Base-by-base conservation (phyloP, 1,139 yeast species). In the Candida tropicalis region DNA sequence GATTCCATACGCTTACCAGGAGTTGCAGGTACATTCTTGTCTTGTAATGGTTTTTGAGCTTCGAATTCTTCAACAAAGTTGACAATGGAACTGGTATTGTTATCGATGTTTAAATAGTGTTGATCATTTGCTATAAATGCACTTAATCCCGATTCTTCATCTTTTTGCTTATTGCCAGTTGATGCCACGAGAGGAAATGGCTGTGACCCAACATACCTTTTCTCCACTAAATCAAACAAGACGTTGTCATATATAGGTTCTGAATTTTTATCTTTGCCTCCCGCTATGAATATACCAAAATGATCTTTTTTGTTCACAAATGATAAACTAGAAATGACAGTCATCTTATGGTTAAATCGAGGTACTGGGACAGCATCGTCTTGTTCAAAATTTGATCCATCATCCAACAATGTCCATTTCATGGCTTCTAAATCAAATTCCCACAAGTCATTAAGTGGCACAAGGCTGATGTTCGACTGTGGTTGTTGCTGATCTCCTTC, bases 381-480 rank as follows among this genome's bases (percentile, higher is more conserved):
- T 1, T 46, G 45, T 20, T 58, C 55, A 44, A 50, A 54, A 31
- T 54, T 57, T 12, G 48, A 15, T 2, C 77, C 81, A 45, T 67
- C 73, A 45, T 74, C 74, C 3, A 81, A 59, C 40, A 78, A 68
- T 1, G 57, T 59, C 90, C 91, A 84, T 15, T 59, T 58, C 40
- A 67, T 68, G 2, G 72, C 60, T 33, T 69, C 74, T 36, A 82
- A 60, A 57, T 82, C 75, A 50, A 83, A 79, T 49, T 74, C 75
- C 91, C 93, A 86, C 17, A 84, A 60, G 51, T 85, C 93, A 52
- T 82, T 82, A 13, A 73, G 54, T 0, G 86, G 79, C 2, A 65
- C 63, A 17, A 83, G 58, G 5, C 38, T 31, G 12, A 27, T 28
- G 22, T 41, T 39, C 13, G 46, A 50, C 6, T 39, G 25, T 25